phyloP scores from a whole-genome alignment of 495 filamentous ascomycete species.

The Tricharina praecox region DNA sequence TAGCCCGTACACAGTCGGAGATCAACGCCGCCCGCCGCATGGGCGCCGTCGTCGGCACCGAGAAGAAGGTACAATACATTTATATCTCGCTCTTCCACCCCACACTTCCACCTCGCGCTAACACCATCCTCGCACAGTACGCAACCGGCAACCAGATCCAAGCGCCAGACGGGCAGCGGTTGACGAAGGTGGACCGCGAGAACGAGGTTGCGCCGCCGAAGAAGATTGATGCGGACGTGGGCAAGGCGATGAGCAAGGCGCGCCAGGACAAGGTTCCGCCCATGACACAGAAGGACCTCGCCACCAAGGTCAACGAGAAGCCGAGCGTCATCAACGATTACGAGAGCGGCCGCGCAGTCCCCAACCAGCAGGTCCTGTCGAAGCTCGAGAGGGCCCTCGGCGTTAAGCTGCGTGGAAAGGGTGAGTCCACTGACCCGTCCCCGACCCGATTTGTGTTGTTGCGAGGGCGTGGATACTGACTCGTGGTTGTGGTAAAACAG shows the following conservation, averaged over 20 bases:
- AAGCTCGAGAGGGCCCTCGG: conserved; percentile 72
- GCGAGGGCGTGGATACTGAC: not conserved
- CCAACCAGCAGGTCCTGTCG: conserved; percentile 68
- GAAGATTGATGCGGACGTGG: conserved; percentile 65
- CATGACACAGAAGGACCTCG: conserved; percentile 95
- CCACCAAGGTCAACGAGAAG: conserved; percentile 83
- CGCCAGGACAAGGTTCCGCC: conserved; percentile 57
- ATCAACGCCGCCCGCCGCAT: conserved; percentile 77
- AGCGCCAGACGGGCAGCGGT: conserved; percentile 64
- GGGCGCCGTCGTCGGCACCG: conserved; percentile 60
- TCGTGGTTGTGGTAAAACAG: not conserved
- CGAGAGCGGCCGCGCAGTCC: conserved; percentile 62
- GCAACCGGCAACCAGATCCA: conserved; percentile 19
- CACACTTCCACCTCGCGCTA: conserved; percentile 26
- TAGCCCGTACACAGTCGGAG: conserved; percentile 69
- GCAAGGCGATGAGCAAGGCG: conserved; percentile 59
- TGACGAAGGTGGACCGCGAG: conserved; percentile 94
- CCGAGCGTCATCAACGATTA: conserved; percentile 63
- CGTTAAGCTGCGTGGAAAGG: conserved; percentile 58
- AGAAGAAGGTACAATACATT: conserved; percentile 73
- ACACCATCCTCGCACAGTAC: conserved; percentile 16
- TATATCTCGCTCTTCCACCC: not conserved
- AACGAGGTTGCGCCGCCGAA: conserved; percentile 97
- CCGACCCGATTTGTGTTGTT: not conserved
- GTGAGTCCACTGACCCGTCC: conserved; percentile 1